Evolutionary conservation across 2,329 filamentous ascomycete genomes (phyloP).

Genomic region (Xylaria sp.): DNA sequence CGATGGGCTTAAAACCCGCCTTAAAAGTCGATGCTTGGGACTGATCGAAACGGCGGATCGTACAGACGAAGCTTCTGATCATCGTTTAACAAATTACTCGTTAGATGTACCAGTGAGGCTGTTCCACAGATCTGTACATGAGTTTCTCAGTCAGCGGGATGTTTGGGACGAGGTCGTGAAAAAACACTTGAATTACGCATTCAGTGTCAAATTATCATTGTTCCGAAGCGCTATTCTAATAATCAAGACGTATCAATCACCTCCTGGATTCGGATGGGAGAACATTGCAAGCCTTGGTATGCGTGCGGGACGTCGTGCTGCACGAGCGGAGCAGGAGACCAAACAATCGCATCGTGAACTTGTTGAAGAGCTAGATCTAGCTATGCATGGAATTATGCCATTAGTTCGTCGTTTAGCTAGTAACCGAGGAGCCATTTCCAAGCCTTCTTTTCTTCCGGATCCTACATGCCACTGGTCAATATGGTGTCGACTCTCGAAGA

Average conservation of each 20-base stretch:
- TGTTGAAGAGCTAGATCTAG: slow-evolving; percentile 28
- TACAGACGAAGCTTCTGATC: too few species aligned
- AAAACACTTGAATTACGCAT: not conserved
- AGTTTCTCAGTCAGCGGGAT: slow-evolving; percentile 30
- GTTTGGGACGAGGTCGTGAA: slow-evolving; percentile 24
- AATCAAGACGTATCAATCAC: slow-evolving; percentile 16
- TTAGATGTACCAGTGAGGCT: slow-evolving; percentile 12
- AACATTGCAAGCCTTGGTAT: not conserved
- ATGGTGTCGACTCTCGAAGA: not conserved
- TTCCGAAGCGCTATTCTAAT: slow-evolving; percentile 35
- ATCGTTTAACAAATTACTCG: too few species aligned
- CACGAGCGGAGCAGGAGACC: not conserved
- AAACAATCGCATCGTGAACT: not conserved
- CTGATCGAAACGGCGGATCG: slow-evolving; percentile 31
- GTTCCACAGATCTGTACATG: slow-evolving; percentile 40
- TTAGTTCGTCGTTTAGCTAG: not conserved
- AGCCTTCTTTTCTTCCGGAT: not conserved
- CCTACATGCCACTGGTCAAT: slow-evolving; percentile 12
- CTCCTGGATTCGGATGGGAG: not conserved
- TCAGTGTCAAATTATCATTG: slow-evolving; percentile 15
- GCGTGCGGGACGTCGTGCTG: not conserved
- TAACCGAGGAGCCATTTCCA: not conserved
- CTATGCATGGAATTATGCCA: slow-evolving; percentile 21
- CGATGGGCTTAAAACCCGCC: slow-evolving; percentile 32
- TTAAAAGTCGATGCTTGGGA: slow-evolving; percentile 40